Evolutionary conservation across 1,139 yeast genomes (phyloP), one percentile per base, ranked within the genome.

Genomic region (Hemisphaericaspora lyxosophila): DNA sequence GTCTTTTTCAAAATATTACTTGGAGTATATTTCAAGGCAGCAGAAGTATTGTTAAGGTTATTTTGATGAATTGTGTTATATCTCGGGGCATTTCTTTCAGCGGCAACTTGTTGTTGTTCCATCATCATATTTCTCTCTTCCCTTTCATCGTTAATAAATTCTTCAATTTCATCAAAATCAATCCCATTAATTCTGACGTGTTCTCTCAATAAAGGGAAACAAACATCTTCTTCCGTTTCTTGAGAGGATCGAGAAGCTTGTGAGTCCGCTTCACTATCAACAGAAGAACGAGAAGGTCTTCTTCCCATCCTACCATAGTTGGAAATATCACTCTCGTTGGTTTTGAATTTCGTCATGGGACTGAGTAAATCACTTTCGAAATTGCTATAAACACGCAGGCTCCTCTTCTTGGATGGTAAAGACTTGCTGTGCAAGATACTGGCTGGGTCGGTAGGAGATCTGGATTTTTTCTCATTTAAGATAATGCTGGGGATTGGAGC

Each of bases 211-310:
- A 88, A 85, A 1, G 98, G 97, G 65, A 90, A 89, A 70, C 97
- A 92, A 33, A 92, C 98, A 73, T 92, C 97, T 57, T 90, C 97
- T 56, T 90, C 97, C 0, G 96, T 88, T 56, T 85, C 95, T 52
- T 84, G 88, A 2, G 88, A 80, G 16, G 81, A 75, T 47, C 88
- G 70, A 8, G 86, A 80, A 2, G 82, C 86, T 49, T 80, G 85
- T 2, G 90, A 83, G 50, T 78, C 85, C 8, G 74, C 75, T 46
- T 83, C 90, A 46, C 80, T 75, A 51, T 81, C 87, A 23, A 70
- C 61, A 4, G 71, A 64, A 2, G 70, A 57, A 32, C 64, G 53
- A 5, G 69, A 53, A 23, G 70, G 57, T 45, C 75, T 52, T 44
- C 73, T 51, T 11, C 28, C 38, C 17, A 33, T 33, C 7, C 11